Evolutionary conservation across 495 filamentous ascomycete species (phyloP).

Genomic region (Aspergillus biplanus): DNA sequence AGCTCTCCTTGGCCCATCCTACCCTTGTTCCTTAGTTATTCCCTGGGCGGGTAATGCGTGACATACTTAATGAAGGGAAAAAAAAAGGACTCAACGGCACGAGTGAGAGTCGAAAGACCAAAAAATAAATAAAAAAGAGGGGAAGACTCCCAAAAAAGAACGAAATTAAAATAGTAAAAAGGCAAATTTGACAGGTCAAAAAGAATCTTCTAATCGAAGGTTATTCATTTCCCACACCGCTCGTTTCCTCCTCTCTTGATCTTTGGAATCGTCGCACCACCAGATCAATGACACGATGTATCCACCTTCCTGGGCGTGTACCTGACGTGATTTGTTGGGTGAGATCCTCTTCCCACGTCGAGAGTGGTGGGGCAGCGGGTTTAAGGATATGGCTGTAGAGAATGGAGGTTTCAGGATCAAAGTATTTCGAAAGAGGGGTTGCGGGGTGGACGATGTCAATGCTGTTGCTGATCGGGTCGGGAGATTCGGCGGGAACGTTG

Average conservation of each 20-base stretch:
- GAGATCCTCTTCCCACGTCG: conserved; percentile 8
- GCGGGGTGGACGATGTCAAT: not conserved
- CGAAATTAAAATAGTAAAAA: not conserved
- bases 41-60: not conserved
- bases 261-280: not conserved
- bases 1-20: not conserved
- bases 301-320: not conserved
- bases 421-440: conserved; percentile 20
- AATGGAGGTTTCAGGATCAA: conserved; percentile 19
- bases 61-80: not conserved
- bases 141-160: not conserved
- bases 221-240: not conserved
- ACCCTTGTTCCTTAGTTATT: not conserved
- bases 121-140: conserved; percentile 4
- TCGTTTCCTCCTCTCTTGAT: not conserved
- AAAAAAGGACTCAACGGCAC: not conserved
- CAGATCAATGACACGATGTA: conserved; percentile 4
- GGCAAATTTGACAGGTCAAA: not conserved
- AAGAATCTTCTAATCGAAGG: not conserved
- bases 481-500: not conserved
- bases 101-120: not conserved
- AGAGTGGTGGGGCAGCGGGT: conserved; percentile 8
- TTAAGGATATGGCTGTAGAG: conserved; percentile 12
- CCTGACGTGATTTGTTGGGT: conserved; percentile 3
- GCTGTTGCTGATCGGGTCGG: not conserved